Conservation (phyloP, 352 stramenopile genomes). For the Discostella stelligera region DNA sequence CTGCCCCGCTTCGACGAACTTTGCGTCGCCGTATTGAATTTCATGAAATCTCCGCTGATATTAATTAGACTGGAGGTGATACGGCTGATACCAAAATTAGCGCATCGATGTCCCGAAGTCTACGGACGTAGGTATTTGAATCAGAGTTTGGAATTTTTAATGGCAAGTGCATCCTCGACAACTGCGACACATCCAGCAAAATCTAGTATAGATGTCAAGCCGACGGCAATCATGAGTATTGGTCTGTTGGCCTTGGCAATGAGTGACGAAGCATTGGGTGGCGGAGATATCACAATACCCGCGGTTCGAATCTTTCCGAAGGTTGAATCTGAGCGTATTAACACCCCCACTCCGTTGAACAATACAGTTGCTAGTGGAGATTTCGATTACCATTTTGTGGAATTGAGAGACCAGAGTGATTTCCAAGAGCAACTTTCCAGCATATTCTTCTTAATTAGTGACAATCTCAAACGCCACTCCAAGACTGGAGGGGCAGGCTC, state of each 20-base stretch:
- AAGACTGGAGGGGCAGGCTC: conserved; percentile 8
- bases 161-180: conserved; percentile 48
- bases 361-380: conserved; percentile 16
- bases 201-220: conserved; percentile 73
- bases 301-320: conserved; percentile 77
- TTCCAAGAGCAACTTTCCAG: conserved; percentile 63
- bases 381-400: conserved; percentile 60
- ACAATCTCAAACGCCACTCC: conserved; percentile 55
- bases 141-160: conserved; percentile 72
- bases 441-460: conserved; percentile 75
- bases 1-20: conserved; percentile 94
- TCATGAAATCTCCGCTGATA: conserved; percentile 89
- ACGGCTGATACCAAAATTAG: conserved; percentile 90
- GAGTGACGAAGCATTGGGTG: conserved; percentile 85
- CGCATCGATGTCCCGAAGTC: conserved; percentile 88
- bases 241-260: conserved; percentile 90
- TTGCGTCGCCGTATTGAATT: conserved; percentile 90
- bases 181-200: conserved; percentile 24
- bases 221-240: conserved; percentile 89
- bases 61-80: conserved; percentile 86
- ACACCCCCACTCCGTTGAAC: conserved; percentile 1
- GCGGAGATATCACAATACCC: conserved; percentile 65
- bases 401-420: conserved; percentile 64
- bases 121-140: conserved; percentile 92
- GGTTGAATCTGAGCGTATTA: conserved; percentile 5